Evolutionary conservation across 805 yeast species (phyloP).

Genomic region (Candida berthetii): DNA sequence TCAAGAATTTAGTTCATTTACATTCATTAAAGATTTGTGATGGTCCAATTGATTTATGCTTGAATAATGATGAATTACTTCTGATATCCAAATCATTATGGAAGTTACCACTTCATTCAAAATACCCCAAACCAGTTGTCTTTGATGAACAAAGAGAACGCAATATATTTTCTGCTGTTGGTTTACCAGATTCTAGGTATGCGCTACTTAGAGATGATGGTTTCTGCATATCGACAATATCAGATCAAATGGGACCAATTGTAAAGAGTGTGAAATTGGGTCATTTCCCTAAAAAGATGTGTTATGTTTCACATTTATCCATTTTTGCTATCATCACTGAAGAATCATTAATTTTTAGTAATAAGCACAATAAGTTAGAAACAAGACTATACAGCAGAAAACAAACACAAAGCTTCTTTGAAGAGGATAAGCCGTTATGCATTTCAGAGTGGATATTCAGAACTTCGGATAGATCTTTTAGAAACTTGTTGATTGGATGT

Average conservation of each 20-base stretch:
- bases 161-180: slow-evolving; percentile 5
- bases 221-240: slow-evolving; percentile 17
- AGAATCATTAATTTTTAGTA: slow-evolving; percentile 11
- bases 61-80: slow-evolving; percentile 7
- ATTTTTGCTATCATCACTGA: slow-evolving; percentile 17
- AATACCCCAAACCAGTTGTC: slow-evolving; percentile 11
- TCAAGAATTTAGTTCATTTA: neutral
- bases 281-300: slow-evolving; percentile 19
- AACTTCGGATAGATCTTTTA: slow-evolving; percentile 10
- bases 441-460: slow-evolving; percentile 29
- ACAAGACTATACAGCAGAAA: slow-evolving; percentile 5
- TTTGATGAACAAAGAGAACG: slow-evolving; percentile 14
- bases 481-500: slow-evolving; percentile 29
- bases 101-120: slow-evolving; percentile 6
- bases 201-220: slow-evolving; percentile 28
- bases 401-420: slow-evolving; percentile 4
- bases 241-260: slow-evolving; percentile 9
- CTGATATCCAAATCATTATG: slow-evolving; percentile 14
- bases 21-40: slow-evolving; percentile 5
- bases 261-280: slow-evolving; percentile 20
- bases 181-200: slow-evolving; percentile 7
- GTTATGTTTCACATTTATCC: slow-evolving; percentile 16
- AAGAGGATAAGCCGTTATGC: slow-evolving; percentile 21
- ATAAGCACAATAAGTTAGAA: slow-evolving; percentile 8
- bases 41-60: slow-evolving; percentile 12